phyloP scores from a whole-genome alignment of 768 basidiomycete species.

The Naganishia onofrii region DNA sequence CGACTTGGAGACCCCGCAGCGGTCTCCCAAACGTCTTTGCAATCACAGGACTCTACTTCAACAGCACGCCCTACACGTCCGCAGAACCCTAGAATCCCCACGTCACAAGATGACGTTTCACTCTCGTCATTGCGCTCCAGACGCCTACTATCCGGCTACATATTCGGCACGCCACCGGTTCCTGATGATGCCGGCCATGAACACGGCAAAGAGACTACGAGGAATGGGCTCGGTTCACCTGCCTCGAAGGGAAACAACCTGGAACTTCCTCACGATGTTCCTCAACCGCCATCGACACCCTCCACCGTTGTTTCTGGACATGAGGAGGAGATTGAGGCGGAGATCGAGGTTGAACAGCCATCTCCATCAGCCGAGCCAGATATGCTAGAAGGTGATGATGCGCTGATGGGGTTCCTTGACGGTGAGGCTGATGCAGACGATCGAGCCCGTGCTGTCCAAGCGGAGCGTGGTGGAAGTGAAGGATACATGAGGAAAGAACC shows the following conservation, averaged over 20 bases:
- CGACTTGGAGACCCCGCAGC: background rate
- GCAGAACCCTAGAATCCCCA: conserved; percentile 33
- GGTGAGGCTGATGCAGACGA: conserved; percentile 53
- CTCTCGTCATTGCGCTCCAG: conserved; percentile 39
- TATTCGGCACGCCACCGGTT: conserved; percentile 38
- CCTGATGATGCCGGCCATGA: conserved; percentile 1
- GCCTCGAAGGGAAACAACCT: background rate
- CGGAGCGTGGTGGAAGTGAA: conserved; percentile 42
- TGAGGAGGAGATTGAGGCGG: conserved; percentile 25
- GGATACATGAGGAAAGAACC: conserved; percentile 40
- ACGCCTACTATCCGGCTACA: conserved; percentile 45
- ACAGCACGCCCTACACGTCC: conserved; percentile 30
- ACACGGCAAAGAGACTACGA: background rate
- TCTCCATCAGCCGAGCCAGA: background rate
- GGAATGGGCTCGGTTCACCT: background rate
- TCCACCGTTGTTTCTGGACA: conserved; percentile 16
- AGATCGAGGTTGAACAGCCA: conserved; percentile 8
- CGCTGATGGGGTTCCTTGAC: conserved; percentile 47
- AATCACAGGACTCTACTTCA: background rate
- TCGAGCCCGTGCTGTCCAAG: conserved; percentile 47
- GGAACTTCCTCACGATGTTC: background rate
- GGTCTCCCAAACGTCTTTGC: conserved; percentile 2
- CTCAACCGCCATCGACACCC: background rate
- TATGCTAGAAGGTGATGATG: conserved; percentile 32
- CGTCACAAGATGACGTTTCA: conserved; percentile 33